Base-by-base conservation (phyloP, 139 green algal genomes). In the Mesotaenium endlicherianum region DNA sequence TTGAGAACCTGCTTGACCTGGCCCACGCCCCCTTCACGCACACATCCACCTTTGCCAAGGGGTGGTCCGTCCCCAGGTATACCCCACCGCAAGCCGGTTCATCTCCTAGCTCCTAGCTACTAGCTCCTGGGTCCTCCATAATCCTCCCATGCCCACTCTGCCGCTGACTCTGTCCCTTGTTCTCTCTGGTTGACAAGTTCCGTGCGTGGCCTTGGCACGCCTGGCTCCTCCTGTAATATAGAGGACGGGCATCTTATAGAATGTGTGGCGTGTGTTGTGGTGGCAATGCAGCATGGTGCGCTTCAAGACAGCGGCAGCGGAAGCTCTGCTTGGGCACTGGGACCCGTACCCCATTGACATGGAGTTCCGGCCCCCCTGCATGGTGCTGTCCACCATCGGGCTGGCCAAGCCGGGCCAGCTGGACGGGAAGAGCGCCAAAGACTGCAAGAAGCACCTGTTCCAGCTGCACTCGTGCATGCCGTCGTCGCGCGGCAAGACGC, bases 311-410 rank as follows among this genome's bases (percentile, higher is more conserved):
- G 45, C 38, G 8, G 70, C 89, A 44, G 34, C 76, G 6, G 31
- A 53, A 5, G 72, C 58, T 36, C 38, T 87, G 59, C 90, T 91
- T 77, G 96, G 96, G 60, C 87, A 92, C 71, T 99, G 96, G 96
- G 93, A 99, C 76, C 96, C 96, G 11, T 99, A 99, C 90, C 96
- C 96, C 36, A 99, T 99, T 57, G 90, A 96, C 83, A 99, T 99
- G 96, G 89, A 91, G 39, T 99, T 99, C 87, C 87, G 96, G 76
- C 93, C 95, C 40, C 96, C 96, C 1, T 98, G 95, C 90, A 94
- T 97, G 83, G 91, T 93, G 1, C 43, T 97, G 38, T 96, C 91
- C 5, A 90, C 89, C 17, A 98, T 99, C 71, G 96, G 96, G 40
- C 87, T 98, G 58, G 87, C 88, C 34, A 90, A 97, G 90, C 94